Base-by-base conservation (phyloP, 805 yeast species). In the Clavispora fructus region DNA sequence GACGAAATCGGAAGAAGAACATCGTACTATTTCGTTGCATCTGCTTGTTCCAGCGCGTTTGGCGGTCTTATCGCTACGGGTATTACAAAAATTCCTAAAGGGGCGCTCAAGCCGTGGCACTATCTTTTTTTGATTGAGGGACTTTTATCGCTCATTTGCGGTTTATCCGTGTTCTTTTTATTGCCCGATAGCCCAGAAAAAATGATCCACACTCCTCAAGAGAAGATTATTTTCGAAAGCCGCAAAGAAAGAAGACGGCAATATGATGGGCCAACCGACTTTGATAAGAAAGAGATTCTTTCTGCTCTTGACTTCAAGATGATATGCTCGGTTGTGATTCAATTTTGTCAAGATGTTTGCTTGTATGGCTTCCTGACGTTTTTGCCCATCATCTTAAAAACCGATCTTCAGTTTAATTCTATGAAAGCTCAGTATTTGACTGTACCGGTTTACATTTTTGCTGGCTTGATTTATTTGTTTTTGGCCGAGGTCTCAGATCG, bases 291-390 rank as follows among this genome's bases (percentile, higher is more conserved):
- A 10, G 70, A 63, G 41, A 61, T 68, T 11, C 40, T 35, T 23
- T 57, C 64, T 39, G 71, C 74, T 1, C 48, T 71, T 30, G 78
- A 75, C 47, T 61, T 65, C 39, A 68, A 69, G 48, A 61, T 69
- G 26, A 58, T 62, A 41, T 47, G 64, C 17, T 61, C 69, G 27
- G 62, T 65, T 43, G 45, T 59, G n/a, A 69, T 69, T 49, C 77
- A 74, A 53, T 74, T 75, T 53, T 72, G 78, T 57, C 69, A 60
- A 41, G 76, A 73, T 53, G 50, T 65, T 12, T 59, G 68, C 7
- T 55, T 71, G 30, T 75, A 72, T 51, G 79, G 79, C 10, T 69
- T 65, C 44, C 57, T 68, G 1, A 68, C 72, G 1, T 73, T 72
- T 46, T 56, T 71, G 41, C 75, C 78, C 9, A 59, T 68, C 3